Conservation (phyloP, 75 land plant species). For the Picea sitchensis region DNA sequence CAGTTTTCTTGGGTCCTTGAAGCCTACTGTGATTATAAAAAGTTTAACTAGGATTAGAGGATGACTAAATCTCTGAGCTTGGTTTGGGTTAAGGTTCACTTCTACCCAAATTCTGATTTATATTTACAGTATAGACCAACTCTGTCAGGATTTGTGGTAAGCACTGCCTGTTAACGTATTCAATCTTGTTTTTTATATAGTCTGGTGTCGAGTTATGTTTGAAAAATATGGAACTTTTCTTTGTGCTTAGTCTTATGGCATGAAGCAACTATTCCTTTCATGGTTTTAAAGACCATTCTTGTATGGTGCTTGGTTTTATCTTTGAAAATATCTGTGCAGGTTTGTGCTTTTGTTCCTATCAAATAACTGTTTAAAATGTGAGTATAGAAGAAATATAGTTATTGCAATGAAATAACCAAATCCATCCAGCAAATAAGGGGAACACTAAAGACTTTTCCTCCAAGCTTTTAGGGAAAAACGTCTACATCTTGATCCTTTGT, state of each 20-base stretch:
- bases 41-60: not conserved
- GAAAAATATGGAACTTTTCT: not conserved
- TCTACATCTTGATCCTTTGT: no score
- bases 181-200: not conserved
- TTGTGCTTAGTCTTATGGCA: not conserved
- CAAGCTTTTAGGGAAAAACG: no score
- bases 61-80: not conserved
- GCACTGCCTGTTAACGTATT: not conserved
- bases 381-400: not conserved
- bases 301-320: not conserved
- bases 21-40: not conserved
- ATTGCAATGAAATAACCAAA: not conserved
- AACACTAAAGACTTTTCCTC: no score
- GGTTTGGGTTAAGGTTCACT: not conserved
- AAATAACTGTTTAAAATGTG: not conserved
- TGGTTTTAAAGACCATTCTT: no score
- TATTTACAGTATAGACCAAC: not conserved
- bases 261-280: no score
- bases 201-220: not conserved
- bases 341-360: not conserved
- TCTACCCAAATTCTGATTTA: not conserved
- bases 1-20: not conserved
- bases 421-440: no score
- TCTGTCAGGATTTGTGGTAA: not conserved
- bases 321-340: not conserved